phyloP scores from a whole-genome alignment of 1,139 yeast species.

The Pichia cactophila region DNA sequence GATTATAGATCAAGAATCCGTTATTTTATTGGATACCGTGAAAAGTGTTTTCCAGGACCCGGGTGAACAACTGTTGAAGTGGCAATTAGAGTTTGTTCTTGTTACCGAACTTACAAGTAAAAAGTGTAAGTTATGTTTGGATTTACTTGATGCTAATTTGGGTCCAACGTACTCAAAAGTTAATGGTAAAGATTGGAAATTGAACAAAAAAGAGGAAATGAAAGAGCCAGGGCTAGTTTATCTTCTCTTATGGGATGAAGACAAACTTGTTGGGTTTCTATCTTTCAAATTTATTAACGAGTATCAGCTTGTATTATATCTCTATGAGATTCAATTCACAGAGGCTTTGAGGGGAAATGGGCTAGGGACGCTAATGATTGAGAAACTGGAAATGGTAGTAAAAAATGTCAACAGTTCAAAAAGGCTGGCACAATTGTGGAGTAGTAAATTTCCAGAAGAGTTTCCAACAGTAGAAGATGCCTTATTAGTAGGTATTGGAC shows the following conservation, averaged over 20 bases:
- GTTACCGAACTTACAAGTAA: neutral
- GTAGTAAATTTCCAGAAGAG: conserved; percentile 2
- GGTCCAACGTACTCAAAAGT: conserved; percentile 11
- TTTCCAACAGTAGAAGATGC: conserved; percentile 4
- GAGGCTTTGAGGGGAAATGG: conserved; percentile 28
- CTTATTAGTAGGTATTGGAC: conserved; percentile 28
- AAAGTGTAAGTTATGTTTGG: conserved; percentile 5
- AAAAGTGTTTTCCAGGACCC: neutral
- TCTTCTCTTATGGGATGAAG: conserved; percentile 3
- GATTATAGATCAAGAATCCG: neutral
- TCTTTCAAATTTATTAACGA: conserved; percentile 27
- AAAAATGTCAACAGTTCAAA: conserved; percentile 14
- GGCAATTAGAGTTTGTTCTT: neutral
- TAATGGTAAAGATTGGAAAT: conserved; percentile 30
- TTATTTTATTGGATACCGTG: neutral
- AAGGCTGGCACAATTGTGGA: conserved; percentile 12
- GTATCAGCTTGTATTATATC: conserved; percentile 32
- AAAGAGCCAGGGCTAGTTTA: conserved; percentile 32
- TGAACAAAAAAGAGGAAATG: conserved; percentile 35
- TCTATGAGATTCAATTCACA: conserved; percentile 41
- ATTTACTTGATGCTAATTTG: conserved; percentile 13
- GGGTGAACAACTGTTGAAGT: neutral
- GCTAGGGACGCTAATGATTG: conserved; percentile 31
- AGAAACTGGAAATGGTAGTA: conserved; percentile 30
- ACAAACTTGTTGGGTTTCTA: conserved; percentile 9